Percentiles rank a stretch among this genome's conserved stretches.
Conservation (phyloP, 805 yeast genomes). For the Monosporozyma unispora region DNA sequence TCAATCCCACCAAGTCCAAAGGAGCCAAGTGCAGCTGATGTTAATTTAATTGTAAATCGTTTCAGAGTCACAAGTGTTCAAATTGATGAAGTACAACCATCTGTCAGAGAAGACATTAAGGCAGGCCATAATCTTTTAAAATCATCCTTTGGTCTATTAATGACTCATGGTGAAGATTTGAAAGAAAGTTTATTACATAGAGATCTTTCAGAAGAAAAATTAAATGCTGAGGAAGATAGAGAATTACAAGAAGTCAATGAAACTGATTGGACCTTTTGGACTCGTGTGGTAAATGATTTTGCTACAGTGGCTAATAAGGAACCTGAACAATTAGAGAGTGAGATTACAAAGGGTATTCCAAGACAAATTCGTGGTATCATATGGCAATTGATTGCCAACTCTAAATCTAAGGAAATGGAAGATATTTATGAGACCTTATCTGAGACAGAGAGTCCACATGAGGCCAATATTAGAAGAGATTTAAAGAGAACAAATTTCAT, state of each 20-base stretch:
- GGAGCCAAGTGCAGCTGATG: constrained; percentile 30
- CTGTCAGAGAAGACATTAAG: constrained; percentile 43
- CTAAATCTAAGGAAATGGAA: constrained; percentile 49
- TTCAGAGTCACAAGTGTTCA: constrained; percentile 47
- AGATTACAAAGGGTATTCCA: constrained; percentile 75
- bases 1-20: not conserved
- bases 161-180: constrained; percentile 13
- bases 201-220: constrained; percentile 3
- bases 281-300: constrained; percentile 69
- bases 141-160: constrained; percentile 19
- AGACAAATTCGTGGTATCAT: constrained; percentile 75
- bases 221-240: constrained; percentile 12
- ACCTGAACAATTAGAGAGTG: constrained; percentile 48
- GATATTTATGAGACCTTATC: constrained; percentile 31
- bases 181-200: constrained; percentile 4
- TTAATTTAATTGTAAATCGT: constrained; percentile 54
- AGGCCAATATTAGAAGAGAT: constrained; percentile 71
- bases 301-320: constrained; percentile 53
- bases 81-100: constrained; percentile 40
- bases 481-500: constrained; percentile 78
- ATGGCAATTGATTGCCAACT: constrained; percentile 83
- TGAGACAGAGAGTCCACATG: constrained; percentile 55
- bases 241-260: constrained; percentile 32
- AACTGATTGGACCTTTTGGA: constrained; percentile 85
- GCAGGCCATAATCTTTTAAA: constrained; percentile 40